phyloP scores from a whole-genome alignment of 176 grass and related monocot genomes.

The Ampelocalamus luodianensis region DNA sequence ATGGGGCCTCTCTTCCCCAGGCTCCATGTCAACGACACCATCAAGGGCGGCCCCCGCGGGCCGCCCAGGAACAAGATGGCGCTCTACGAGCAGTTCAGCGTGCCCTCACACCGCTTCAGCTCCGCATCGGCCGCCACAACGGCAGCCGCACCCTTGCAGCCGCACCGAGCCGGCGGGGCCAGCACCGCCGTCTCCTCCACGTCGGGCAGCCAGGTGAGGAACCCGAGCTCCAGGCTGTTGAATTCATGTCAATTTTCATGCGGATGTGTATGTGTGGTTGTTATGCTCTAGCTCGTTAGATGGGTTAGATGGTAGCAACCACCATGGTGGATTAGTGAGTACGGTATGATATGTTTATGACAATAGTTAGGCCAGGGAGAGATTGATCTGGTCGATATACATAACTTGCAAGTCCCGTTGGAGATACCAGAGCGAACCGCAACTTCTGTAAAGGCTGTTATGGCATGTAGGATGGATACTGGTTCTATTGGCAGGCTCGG shows the following conservation, averaged over 20 bases:
- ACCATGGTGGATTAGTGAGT: neutral
- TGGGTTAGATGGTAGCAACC: neutral
- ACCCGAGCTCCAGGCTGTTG: neutral
- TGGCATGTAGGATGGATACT: neutral
- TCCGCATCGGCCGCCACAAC: slow-evolving; percentile 25
- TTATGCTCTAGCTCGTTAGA: neutral
- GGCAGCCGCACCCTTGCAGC: slow-evolving; percentile 21
- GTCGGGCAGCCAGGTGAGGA: slow-evolving; percentile 56
- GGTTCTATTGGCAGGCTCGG: neutral
- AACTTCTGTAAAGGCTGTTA: neutral
- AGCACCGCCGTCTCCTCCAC: slow-evolving; percentile 32
- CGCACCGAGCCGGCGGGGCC: slow-evolving; percentile 10
- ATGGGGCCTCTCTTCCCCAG: slow-evolving; percentile 87
- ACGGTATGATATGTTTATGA: neutral
- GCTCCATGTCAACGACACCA: slow-evolving; percentile 88
- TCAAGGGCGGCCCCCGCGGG: slow-evolving; percentile 76
- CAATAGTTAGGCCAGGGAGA: neutral
- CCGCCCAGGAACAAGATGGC: slow-evolving; percentile 99
- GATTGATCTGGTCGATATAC: neutral
- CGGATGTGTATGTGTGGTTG: neutral
- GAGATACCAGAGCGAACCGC: neutral
- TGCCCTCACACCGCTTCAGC: slow-evolving; percentile 64
- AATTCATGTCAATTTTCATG: neutral
- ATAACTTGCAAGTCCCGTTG: neutral
- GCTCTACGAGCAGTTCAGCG: slow-evolving; percentile 91